Base-by-base conservation (phyloP, 1,284 basidiomycete species). In the Apiotrichum montevideense region DNA sequence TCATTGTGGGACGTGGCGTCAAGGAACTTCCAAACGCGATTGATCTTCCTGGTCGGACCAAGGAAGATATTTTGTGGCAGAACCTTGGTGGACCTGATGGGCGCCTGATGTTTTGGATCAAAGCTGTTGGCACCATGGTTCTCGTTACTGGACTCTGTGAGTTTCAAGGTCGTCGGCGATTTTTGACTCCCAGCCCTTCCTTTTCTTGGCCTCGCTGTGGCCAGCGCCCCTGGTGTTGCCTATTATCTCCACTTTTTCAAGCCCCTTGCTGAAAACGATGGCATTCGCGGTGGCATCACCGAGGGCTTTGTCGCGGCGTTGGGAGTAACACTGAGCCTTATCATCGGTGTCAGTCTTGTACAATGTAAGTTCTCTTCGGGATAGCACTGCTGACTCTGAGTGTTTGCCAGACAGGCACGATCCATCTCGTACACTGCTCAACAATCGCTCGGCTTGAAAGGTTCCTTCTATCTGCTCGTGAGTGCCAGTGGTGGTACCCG, bases 21-120 rank as follows among this genome's bases (percentile, higher is more conserved):
- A 72, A 82, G 52, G 81, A 81, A 62, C 71, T 90, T n/a, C 83
- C 82, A 11, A 83, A 82, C 1, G 76, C 86, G 4, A 76, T 86
- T 66, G 73, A 85, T 35, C 87, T 91, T 34, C 84, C 87, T 64
- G 88, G 87, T 1, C 77, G 85, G 46, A 84, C 86, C 11, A 88
- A 87, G 70, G 87, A 90, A 65, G 88, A 90, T 68, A 83, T 91
- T 35, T 73, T 85, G 51, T 91, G 88, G 87, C 82, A 84, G 59
- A 83, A 87, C 49, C 73, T 90, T 21, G 87, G 87, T 63, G 78
- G 80, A 58, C 81, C 83, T 61, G 72, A 80, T n/a, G 79, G 77
- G 32, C 63, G 80, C 81, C 57, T 67, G 71, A 77, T 79, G 4
- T 83, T 86, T 63, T 87, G 85, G 84, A 70, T 77, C 15, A 66